These are phyloP conservation scores for Calonectria pseudoturangicola DNA, from an alignment of 2,329 filamentous ascomycete genomes.

Conservation along the genomic window DNA sequence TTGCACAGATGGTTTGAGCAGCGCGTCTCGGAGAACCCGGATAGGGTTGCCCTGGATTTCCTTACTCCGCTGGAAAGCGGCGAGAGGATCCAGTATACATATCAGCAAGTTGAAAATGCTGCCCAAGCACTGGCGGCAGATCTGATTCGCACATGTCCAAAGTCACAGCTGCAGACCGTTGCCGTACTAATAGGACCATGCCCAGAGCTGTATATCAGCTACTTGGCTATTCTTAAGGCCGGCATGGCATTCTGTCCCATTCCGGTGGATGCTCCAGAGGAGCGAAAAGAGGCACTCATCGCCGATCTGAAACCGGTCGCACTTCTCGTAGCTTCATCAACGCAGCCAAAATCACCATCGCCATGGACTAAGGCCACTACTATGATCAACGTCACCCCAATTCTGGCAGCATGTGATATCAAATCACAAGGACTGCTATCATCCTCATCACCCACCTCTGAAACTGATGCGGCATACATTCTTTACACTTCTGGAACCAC, in stretches of 20 bases:
- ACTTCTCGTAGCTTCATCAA: background rate
- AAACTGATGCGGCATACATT: conserved; percentile 2
- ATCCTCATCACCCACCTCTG: background rate
- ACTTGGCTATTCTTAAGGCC: conserved; percentile 1
- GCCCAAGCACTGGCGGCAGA: background rate
- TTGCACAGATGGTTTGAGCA: conserved; percentile 10
- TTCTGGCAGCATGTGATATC: background rate
- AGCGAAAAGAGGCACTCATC: background rate
- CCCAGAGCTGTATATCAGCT: conserved; percentile 22
- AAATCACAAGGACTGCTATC: background rate
- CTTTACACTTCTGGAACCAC: conserved; percentile 13
- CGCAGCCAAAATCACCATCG: too few species aligned
- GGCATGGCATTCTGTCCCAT: conserved; percentile 6
- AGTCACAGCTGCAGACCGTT: background rate
- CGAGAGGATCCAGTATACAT: conserved; percentile 5
- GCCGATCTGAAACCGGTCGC: conserved; percentile 1
- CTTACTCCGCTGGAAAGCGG: background rate
- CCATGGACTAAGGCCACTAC: background rate
- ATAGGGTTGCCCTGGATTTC: background rate
- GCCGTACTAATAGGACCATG: conserved; percentile 10
- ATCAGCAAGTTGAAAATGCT: conserved; percentile 2
- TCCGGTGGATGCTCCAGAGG: background rate
- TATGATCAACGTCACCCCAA: background rate
- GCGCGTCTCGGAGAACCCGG: background rate
- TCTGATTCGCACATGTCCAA: background rate